Percentiles rank a stretch among this genome's conserved stretches.
These are phyloP conservation scores for Coix lacrymajobi DNA, from an alignment of 176 grass and related monocot species.

Conservation along the genomic window DNA sequence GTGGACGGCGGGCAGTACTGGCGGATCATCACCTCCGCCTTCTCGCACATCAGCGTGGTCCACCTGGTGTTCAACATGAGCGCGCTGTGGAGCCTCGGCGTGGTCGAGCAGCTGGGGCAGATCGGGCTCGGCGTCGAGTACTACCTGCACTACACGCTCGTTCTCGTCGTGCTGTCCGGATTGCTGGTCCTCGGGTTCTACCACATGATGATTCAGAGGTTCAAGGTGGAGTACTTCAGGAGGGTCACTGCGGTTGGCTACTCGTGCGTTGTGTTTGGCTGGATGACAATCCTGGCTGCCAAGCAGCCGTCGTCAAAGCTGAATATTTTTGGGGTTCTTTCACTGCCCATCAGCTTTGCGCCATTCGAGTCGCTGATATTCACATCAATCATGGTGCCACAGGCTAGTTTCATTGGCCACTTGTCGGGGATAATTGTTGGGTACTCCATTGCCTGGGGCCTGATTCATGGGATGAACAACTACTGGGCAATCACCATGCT, in stretches of 20 bases:
- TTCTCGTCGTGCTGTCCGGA: constrained; percentile 75
- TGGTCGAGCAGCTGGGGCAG: constrained; percentile 63
- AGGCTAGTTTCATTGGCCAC: constrained; percentile 96
- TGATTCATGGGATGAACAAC: constrained; percentile 96
- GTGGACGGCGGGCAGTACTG: constrained; percentile 78
- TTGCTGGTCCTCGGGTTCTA: constrained; percentile 72
- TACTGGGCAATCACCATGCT: constrained; percentile 90
- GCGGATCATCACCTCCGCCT: constrained; percentile 81
- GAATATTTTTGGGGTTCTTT: constrained; percentile 85
- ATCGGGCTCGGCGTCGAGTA: constrained; percentile 72
- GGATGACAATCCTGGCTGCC: constrained; percentile 94
- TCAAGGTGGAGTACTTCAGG: constrained; percentile 89
- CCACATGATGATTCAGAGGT: constrained; percentile 77
- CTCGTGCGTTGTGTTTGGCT: constrained; percentile 94
- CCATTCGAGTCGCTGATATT: constrained; percentile 96
- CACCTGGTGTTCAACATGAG: constrained; percentile 99
- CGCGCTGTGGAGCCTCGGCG: constrained; percentile 91
- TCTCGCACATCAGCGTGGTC: constrained; percentile 91
- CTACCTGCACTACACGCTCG: constrained; percentile 88
- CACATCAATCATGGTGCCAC: constrained; percentile 94
- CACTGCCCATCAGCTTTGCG: constrained; percentile 88
- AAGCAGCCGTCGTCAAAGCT: constrained; percentile 92
- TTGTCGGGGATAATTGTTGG: constrained; percentile 83
- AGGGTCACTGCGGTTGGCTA: constrained; percentile 89
- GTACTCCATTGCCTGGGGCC: constrained; percentile 84